phyloP scores from a whole-genome alignment of 2,329 filamentous ascomycete genomes.

The Paecilomyces sp. region DNA sequence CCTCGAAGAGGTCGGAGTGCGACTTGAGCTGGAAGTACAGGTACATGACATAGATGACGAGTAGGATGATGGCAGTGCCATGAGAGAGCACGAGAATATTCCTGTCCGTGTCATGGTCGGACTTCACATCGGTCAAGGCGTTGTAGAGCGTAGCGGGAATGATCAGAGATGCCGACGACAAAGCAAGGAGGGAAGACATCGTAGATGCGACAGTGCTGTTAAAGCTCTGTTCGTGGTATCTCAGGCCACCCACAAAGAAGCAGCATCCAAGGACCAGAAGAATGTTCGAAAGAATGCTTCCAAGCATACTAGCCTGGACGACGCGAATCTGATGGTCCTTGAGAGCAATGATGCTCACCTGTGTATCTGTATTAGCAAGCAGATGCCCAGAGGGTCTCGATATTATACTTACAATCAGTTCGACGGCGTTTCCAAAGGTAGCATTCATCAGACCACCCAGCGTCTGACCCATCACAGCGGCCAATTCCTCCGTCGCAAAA shows the following conservation, averaged over 20 bases:
- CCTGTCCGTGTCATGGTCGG: constrained; percentile 29
- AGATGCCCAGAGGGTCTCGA: not conserved
- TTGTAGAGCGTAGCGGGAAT: constrained; percentile 70
- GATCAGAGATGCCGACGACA: constrained; percentile 69
- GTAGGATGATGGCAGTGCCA: constrained; percentile 67
- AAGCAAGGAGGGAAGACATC: constrained; percentile 63
- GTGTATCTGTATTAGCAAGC: constrained; percentile 1
- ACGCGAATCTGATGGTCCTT: constrained; percentile 81
- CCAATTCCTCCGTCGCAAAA: constrained; percentile 58
- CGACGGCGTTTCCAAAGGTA: constrained; percentile 60
- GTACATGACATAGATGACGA: constrained; percentile 69
- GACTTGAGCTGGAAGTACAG: constrained; percentile 71
- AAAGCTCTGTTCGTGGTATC: constrained; percentile 60
- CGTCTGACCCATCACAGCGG: constrained; percentile 54
- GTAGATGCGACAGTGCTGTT: constrained; percentile 45
- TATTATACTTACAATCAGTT: constrained; percentile 57
- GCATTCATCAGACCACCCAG: constrained; percentile 58
- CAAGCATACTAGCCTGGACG: constrained; percentile 96
- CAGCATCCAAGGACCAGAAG: constrained; percentile 79
- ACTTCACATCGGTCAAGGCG: constrained; percentile 45
- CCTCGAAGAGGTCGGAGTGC: constrained; percentile 65
- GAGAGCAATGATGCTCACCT: constrained; percentile 90
- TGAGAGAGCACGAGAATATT: constrained; percentile 67
- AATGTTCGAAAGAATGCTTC: constrained; percentile 90
- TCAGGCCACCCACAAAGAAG: constrained; percentile 67